Evolutionary conservation across 352 stramenopile genomes (phyloP).

Genomic region (Globisporangium solare): DNA sequence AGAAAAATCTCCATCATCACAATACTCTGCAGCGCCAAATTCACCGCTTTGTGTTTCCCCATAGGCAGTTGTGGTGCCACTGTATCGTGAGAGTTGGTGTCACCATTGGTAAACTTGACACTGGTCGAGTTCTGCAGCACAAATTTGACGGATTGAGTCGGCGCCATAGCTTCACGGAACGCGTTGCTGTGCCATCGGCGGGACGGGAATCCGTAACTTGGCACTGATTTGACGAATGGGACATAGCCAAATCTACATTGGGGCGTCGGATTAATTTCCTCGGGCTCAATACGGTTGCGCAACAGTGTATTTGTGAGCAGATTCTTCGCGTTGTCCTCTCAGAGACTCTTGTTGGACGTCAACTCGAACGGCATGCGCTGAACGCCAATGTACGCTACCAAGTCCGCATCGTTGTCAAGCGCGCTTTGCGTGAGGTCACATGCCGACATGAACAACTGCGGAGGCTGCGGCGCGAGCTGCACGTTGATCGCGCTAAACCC

Average conservation of each 20-base stretch:
- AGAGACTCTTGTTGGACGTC: slow-evolving; percentile 2
- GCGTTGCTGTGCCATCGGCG: neutral
- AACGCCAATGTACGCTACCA: too few relatives aligned
- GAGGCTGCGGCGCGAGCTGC: neutral
- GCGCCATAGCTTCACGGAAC: neutral
- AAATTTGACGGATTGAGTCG: neutral
- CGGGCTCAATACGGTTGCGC: neutral
- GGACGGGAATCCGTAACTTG: slow-evolving; percentile 4
- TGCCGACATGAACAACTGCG: too few relatives aligned
- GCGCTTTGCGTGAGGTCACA: too few relatives aligned
- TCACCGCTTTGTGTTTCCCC: too few relatives aligned
- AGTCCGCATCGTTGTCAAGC: too few relatives aligned
- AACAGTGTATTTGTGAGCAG: slow-evolving; percentile 1
- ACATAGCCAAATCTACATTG: neutral
- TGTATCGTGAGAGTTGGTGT: too few relatives aligned
- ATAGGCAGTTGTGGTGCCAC: too few relatives aligned
- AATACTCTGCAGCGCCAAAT: too few relatives aligned
- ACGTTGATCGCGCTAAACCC: slow-evolving; percentile 6
- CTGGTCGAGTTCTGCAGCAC: slow-evolving; percentile 2
- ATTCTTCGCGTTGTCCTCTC: neutral
- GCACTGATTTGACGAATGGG: too few relatives aligned
- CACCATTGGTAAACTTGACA: slow-evolving; percentile 1
- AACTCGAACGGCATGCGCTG: too few relatives aligned
- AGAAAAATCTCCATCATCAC: too few relatives aligned
- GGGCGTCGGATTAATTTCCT: neutral